Base-by-base conservation (phyloP, 169 alveolate species). In the Amoebophrya sp. region DNA sequence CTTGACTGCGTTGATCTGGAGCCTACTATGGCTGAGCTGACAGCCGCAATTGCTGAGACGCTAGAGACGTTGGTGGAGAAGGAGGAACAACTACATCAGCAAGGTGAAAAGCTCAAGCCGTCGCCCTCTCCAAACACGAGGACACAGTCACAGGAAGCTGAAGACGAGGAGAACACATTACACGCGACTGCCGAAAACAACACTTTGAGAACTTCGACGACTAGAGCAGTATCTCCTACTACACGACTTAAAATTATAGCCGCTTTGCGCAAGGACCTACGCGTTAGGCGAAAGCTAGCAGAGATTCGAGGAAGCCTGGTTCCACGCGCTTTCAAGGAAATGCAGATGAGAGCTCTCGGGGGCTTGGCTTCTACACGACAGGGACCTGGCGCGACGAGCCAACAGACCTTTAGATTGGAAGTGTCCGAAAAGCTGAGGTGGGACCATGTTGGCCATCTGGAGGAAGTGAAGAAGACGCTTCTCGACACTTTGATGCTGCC, bases 401-500 rank as follows among this genome's bases (percentile, higher is more conserved):
- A 6, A 47, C 18, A 6, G 65, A 47, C 65, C 65, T 6, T 6
- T 1, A 65, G n/a, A 26, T 29, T 36, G 36, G 38, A 65, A 36
- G 2, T 10, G 83, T n/a, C n/a, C 83, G 18, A 6, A 6, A 65
- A 6, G 12, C 83, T 36, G 83, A 65, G 36, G 2, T 65, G 83
- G 83, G 83, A 6, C 39, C 83, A 65, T 36, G 83, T 65, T 36
- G 83, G 83, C 39, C 39, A 36, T 29, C 33, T 65, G 83, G 38
- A 26, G n/a, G 0, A 1, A 36, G 38, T 26, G 83, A 65, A 65
- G n/a, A 6, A 1, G 33, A 36, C n/a, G 38, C 83, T 65, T 29
- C 83, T 65, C 83, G 83, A 65, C 83, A 65, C 83, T 10, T 36
- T 65, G 83, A 29, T 65, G 33, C 83, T 65, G 3, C 83, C 83